These are phyloP conservation scores for Phytophthora foliorum DNA, from an alignment of 352 stramenopile genomes.

Conservation along the genomic window DNA sequence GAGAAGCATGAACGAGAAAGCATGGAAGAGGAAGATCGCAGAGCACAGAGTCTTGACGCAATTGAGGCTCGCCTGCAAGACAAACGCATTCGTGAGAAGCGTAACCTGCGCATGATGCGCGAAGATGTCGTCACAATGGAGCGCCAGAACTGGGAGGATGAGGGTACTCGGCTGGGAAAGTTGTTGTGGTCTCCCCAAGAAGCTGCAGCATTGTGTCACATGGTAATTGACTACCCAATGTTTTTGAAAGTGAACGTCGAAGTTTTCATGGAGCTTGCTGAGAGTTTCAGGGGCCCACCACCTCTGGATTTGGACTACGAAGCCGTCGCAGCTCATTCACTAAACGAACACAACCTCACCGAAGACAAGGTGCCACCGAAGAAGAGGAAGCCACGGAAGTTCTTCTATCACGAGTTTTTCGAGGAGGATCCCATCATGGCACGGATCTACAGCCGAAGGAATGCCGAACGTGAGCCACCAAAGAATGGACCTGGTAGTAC, in stretches of 20 bases:
- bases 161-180: constrained; percentile 57
- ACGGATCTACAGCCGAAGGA: constrained; percentile 24
- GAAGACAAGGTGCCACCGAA: constrained; percentile 49
- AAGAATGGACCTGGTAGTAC: constrained; percentile 33
- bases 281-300: constrained; percentile 21
- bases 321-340: constrained; percentile 42
- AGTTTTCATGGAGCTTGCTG: constrained; percentile 50
- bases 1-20: constrained; percentile 57
- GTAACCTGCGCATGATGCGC: constrained; percentile 63
- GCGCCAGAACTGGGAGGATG: constrained; percentile 56
- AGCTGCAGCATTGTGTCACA: constrained; percentile 37
- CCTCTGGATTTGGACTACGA: constrained; percentile 72
- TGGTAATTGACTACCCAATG: constrained; percentile 37
- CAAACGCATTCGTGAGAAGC: constrained; percentile 48
- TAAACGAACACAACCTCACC: constrained; percentile 39
- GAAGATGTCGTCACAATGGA: constrained; percentile 65
- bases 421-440: constrained; percentile 63
- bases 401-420: constrained; percentile 84
- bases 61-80: constrained; percentile 27
- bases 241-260: constrained; percentile 58
- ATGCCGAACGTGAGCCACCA: constrained; percentile 8
- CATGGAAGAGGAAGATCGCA: constrained; percentile 58
- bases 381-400: constrained; percentile 56
- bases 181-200: constrained; percentile 60
- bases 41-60: constrained; percentile 24